phyloP scores from a whole-genome alignment of 2,329 filamentous ascomycete species.

The Podosphaera aphanis region DNA sequence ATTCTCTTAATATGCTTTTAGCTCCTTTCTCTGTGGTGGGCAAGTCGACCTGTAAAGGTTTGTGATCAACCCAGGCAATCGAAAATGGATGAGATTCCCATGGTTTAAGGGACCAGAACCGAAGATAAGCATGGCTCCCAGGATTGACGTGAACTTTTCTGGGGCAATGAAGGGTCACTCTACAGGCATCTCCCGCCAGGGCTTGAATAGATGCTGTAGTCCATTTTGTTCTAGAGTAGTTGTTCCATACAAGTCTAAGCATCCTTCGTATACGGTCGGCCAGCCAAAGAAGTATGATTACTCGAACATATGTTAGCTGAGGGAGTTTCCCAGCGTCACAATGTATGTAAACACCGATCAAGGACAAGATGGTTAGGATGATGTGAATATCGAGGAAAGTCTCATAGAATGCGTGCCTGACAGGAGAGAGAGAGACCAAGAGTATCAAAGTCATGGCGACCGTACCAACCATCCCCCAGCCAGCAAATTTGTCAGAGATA shows the following conservation, averaged over 20 bases:
- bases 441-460: slow-evolving; percentile 40
- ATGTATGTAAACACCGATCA: slow-evolving; percentile 60
- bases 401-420: slow-evolving; percentile 92
- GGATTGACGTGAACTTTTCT: slow-evolving; percentile 41
- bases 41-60: slow-evolving; percentile 15
- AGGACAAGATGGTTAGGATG: slow-evolving; percentile 39
- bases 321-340: slow-evolving; percentile 39
- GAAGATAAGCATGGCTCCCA: slow-evolving; percentile 53
- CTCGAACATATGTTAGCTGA: slow-evolving; percentile 51
- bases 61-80: slow-evolving; percentile 47
- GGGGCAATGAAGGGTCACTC: slow-evolving; percentile 47
- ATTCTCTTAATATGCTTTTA: slow-evolving; percentile 18
- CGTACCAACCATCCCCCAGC: slow-evolving; percentile 35
- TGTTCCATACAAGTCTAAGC: slow-evolving; percentile 38
- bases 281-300: slow-evolving; percentile 55
- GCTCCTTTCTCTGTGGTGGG: slow-evolving; percentile 16
- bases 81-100: slow-evolving; percentile 65
- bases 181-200: slow-evolving; percentile 44
- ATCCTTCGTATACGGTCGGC: slow-evolving; percentile 44
- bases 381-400: slow-evolving; percentile 82
- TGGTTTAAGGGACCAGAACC: slow-evolving; percentile 38
- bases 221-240: slow-evolving; percentile 27
- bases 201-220: slow-evolving; percentile 44
- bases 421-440: slow-evolving; percentile 47
- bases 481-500: slow-evolving; percentile 35